Evolutionary conservation across 2,329 filamentous ascomycete species (phyloP).

Genomic region (Penicillium polonicum): DNA sequence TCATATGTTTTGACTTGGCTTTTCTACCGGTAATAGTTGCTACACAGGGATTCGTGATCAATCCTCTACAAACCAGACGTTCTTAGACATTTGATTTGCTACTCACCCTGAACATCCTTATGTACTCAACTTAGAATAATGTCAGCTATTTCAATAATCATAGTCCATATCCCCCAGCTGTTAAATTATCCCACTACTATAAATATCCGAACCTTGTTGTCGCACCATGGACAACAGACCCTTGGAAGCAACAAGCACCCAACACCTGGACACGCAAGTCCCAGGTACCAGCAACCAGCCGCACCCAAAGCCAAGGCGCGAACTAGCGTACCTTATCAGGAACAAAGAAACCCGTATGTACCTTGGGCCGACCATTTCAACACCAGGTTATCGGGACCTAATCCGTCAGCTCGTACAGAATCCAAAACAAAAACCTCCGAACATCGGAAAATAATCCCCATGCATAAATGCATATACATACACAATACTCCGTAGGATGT

Average conservation of each 20-base stretch:
- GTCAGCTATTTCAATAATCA: background rate
- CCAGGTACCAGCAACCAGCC: background rate
- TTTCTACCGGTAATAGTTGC: background rate
- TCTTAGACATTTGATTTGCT: background rate
- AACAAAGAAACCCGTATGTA: background rate
- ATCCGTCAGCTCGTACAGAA: background rate
- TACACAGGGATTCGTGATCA: background rate
- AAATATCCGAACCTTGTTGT: background rate
- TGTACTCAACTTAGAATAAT: background rate
- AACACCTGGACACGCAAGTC: background rate
- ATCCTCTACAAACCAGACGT: background rate
- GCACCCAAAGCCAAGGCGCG: background rate
- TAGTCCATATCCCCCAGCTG: background rate
- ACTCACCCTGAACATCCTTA: too few relatives aligned
- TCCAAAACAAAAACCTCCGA: constrained; percentile 8
- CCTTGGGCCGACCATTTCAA: background rate
- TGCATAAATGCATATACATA: background rate
- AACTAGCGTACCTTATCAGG: background rate
- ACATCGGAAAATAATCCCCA: constrained; percentile 1
- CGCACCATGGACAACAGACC: background rate
- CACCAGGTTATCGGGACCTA: background rate
- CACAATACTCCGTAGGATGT: background rate
- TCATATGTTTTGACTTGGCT: too few relatives aligned
- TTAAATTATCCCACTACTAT: background rate
- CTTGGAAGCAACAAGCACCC: background rate